Base-by-base conservation (phyloP, 2,329 filamentous ascomycete genomes). In the Esteya vermicola region DNA sequence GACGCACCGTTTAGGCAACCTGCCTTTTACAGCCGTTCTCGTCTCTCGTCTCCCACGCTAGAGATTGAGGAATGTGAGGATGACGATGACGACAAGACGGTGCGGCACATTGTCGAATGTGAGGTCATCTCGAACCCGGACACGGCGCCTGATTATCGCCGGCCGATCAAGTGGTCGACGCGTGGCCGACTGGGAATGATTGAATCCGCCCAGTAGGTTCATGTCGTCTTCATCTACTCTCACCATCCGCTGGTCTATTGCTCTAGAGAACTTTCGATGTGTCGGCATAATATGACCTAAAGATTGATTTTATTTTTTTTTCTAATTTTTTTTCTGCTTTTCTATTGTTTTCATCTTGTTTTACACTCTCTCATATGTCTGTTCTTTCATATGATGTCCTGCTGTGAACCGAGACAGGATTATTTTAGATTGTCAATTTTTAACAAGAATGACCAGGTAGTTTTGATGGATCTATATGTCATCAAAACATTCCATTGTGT, bases 71-170 rank as follows among this genome's bases (percentile, higher is more conserved):
- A 48, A 27, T 48, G 16, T 33, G 27, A 4, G 14, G 37, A 36
- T 16, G 36, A 35, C 4, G 23, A 28, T 7, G 20, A 23, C 5
- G 38, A 33, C 8, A 13, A 6, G 27, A 16, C 13, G 21, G 22
- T 14, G 37, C 33, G 14, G 8, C 42, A 34, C 9, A 27, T 46
- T 27, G 27, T 37, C 10, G 42, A 46, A 1, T 46, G 42, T 20
- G 44, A 44, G 26, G 44, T 46, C 4, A 34, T 44, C 18, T 46
- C 44, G 13, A 44, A 44, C 20, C 42, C 41, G 2, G 41, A 41
- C 23, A 23, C 30, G 13, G 9, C 16, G 2, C 26, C 28, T 6
- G 30, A 39, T 1, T 19, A 13, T 22, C 10, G 22, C 37, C 16
- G 30, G n/a, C n/a, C n/a, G 20, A 12, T 18, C 2, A 14, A 32